Base-by-base conservation (phyloP, 192 early-diverging fungal species). In the Bifiguratus adelaidae region DNA sequence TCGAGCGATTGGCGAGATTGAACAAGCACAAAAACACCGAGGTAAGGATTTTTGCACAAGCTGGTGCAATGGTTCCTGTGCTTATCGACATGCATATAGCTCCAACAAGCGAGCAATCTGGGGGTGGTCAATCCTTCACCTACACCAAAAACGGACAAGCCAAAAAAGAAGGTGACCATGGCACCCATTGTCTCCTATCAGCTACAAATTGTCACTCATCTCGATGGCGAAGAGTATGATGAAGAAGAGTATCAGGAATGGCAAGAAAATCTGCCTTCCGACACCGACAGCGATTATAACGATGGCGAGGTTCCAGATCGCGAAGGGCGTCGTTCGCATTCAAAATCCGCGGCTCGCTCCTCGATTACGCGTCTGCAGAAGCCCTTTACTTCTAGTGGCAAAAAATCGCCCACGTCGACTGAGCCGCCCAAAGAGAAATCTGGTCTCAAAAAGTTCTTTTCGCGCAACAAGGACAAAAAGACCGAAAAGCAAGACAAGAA, bases 1-100 rank as follows among this genome's bases (percentile, higher is more conserved):
- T 70, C 57, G 88, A 91, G 56, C 70, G 84, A 16, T 50, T 91
- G 26, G 88, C 85, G 7, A 71, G 88, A 27, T 56, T 91, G 16
- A 88, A 91, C 56, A 80, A 81, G 41, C 70, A 74, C 44, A 56
- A 73, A 18, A 90, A 90, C 54, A 74, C 86, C 3, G 71, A 78
- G 47, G 58, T 76, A 41, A 44, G 69, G 22, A 12, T 12, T 21
- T 15, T 47, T 47, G 4, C 3, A 16, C 12, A 51, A 51, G 13
- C 18, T 3, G 32, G n/a, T 33, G 8, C 8, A 33, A n/a, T 9
- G 8, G 32, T 8, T 8, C 32, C 8, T 33, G n/a, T 33, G 8
- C 32, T 9, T 33, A 33, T n/a, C 8, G 8, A 33, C 8, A 33
- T 33, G n/a, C 32, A 33, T n/a, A 33, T 9, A 8, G n/a, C 32